Conservation (phyloP, 768 basidiomycete species). For the Lentinula boryana region DNA sequence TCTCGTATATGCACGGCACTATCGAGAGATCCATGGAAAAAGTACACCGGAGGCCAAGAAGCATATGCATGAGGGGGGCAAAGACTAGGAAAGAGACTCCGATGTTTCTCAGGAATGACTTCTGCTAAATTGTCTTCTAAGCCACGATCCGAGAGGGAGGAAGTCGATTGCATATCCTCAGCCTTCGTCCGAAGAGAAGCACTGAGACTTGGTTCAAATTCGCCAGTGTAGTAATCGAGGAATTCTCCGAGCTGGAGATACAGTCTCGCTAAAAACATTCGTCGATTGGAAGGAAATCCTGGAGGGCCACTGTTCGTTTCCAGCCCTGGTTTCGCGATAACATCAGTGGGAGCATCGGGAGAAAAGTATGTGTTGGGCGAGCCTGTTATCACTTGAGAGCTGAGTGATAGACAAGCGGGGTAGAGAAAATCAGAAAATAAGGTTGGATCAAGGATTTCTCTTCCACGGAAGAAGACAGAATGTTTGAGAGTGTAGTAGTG, state of each 20-base stretch:
- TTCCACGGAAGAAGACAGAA: not conserved
- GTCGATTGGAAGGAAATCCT: conserved; percentile 56
- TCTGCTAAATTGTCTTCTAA: conserved; percentile 6
- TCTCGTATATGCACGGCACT: conserved; percentile 15
- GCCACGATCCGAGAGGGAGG: not conserved
- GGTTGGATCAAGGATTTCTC: conserved; percentile 2
- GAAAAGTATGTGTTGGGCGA: conserved; percentile 5
- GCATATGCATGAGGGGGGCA: conserved; percentile 20
- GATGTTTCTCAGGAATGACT: conserved; percentile 28
- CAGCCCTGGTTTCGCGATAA: not conserved
- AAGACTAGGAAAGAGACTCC: conserved; percentile 43
- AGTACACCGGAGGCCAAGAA: conserved; percentile 9
- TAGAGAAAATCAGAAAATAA: conserved; percentile 1
- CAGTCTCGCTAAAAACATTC: conserved; percentile 51
- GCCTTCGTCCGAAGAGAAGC: conserved; percentile 25
- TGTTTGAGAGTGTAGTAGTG: not conserved
- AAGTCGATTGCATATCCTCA: conserved; percentile 2
- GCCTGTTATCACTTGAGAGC: not conserved
- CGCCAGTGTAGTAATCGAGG: conserved; percentile 54
- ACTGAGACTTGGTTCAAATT: conserved; percentile 44
- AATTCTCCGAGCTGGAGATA: conserved; percentile 54
- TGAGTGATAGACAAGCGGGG: not conserved
- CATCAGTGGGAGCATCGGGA: not conserved
- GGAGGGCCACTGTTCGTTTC: conserved; percentile 20
- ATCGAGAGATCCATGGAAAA: conserved; percentile 4